Percentiles rank a stretch among this genome's conserved stretches.
Conservation (phyloP, 106 monocot species). For the Triglochin maritima region DNA sequence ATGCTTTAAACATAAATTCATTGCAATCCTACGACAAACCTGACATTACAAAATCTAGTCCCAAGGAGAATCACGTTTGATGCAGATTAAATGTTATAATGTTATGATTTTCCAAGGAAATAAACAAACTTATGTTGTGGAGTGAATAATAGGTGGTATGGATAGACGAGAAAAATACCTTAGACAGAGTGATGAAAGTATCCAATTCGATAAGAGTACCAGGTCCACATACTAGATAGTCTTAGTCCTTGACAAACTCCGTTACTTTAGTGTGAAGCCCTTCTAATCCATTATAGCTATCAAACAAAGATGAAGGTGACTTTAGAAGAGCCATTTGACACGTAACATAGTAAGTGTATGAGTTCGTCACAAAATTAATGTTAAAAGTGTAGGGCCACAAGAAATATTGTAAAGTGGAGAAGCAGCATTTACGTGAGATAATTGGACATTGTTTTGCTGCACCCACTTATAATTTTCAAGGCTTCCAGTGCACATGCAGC, state of each 20-base stretch:
- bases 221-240: slow-evolving; percentile 89
- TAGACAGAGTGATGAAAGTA: slow-evolving; percentile 51
- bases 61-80: too few species aligned
- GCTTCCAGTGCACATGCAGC: slow-evolving; percentile 93
- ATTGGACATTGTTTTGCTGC: slow-evolving; percentile 96
- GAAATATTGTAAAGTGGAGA: neutral
- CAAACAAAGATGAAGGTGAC: neutral
- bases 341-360: too few species aligned
- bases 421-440: slow-evolving; percentile 68
- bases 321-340: neutral
- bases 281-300: slow-evolving; percentile 78
- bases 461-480: slow-evolving; percentile 92
- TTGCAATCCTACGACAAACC: too few species aligned
- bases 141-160: too few species aligned
- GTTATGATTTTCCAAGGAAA: too few species aligned
- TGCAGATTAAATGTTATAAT: too few species aligned
- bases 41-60: too few species aligned
- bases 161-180: slow-evolving; percentile 28
- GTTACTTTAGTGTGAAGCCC: slow-evolving; percentile 89
- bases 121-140: too few species aligned
- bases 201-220: slow-evolving; percentile 81
- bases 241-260: slow-evolving; percentile 69
- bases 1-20: too few species aligned
- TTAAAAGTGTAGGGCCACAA: neutral
- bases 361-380: too few species aligned